Base-by-base conservation (phyloP, 352 stramenopile species). In the Aphanomyces cochlioides region DNA sequence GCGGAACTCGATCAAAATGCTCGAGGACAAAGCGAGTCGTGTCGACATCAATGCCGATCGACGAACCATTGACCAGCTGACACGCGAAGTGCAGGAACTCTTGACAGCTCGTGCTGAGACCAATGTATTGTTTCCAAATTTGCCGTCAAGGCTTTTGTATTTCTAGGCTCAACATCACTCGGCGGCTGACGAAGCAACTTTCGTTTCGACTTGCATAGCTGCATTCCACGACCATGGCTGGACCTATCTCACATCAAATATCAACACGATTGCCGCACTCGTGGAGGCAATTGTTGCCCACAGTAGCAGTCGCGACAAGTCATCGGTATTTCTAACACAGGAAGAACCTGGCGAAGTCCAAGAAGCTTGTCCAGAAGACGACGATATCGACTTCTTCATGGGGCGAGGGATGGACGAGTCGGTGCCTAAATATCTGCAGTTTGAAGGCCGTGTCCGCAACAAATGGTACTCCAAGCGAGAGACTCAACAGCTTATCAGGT, bases 1-100 rank as follows among this genome's bases (percentile, higher is more conserved):
- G 21, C 89, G 89, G 63, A 80, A 80, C 39, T 90, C 85, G 0
- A 78, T 90, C n/a, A 75, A 79, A 17, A 48, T 78, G 47, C 67
- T 92, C 2, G 83, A 92, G 73, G 83, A 92, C 36, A 82, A 88
- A 56, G 82, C 85, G 17, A 84, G 85, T 66, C 80, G 85, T 17
- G 76, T 89, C 10, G 80, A 90, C 43, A 73, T 90, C 6, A 80
- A 81, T 1, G 83, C 81, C 1, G 83, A 92, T 64, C 88, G 83
- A 59, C 78, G 81, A 7, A 90, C 82, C 3, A 92, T 90, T 47
- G 68, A 75, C 4, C 66, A 90, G 47, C 74, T 92, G 15, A 84
- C 78, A 34, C 78, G 67, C 1, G 85, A 90, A 5, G 15, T 90
- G 1, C 83, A 90, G 43, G 80, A 89, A 0, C 68, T 88, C 12